phyloP scores from a whole-genome alignment of 2,329 filamentous ascomycete genomes.

The Pezicula carpinea region DNA sequence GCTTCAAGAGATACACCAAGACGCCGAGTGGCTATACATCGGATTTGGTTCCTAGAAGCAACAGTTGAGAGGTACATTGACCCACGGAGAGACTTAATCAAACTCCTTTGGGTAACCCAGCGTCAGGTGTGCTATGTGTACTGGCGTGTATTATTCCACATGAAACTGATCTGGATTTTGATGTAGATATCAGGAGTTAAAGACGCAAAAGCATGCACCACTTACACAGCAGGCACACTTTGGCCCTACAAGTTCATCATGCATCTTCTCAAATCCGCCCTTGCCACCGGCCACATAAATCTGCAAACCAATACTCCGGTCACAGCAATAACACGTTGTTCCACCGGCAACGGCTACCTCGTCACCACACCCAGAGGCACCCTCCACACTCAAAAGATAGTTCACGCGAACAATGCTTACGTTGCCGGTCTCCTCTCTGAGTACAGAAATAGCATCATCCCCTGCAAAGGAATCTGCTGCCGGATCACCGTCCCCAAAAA shows the following conservation, averaged over 20 bases:
- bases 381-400: conserved; percentile 47
- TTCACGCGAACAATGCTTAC: conserved; percentile 66
- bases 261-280: conserved; percentile 43
- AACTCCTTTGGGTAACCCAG: too few species aligned
- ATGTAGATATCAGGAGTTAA: conserved; percentile 10
- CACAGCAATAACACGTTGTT: conserved; percentile 5
- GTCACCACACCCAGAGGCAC: conserved; percentile 50
- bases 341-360: conserved; percentile 22
- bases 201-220: conserved; percentile 2
- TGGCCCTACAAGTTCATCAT: conserved; percentile 57
- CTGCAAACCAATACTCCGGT: conserved; percentile 48
- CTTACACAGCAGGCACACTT: conserved; percentile 18
- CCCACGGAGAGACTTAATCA: too few species aligned
- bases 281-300: conserved; percentile 39
- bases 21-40: too few species aligned
- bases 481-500: conserved; percentile 20
- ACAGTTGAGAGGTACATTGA: too few species aligned
- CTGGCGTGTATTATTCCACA: too few species aligned
- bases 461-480: conserved; percentile 42
- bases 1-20: too few species aligned
- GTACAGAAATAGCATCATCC: conserved; percentile 49
- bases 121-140: too few species aligned
- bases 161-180: too few species aligned
- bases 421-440: conserved; percentile 55
- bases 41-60: too few species aligned